These are phyloP conservation scores for Anisogramma anomala DNA, from an alignment of 2,329 filamentous ascomycete species.

Conservation along the genomic window DNA sequence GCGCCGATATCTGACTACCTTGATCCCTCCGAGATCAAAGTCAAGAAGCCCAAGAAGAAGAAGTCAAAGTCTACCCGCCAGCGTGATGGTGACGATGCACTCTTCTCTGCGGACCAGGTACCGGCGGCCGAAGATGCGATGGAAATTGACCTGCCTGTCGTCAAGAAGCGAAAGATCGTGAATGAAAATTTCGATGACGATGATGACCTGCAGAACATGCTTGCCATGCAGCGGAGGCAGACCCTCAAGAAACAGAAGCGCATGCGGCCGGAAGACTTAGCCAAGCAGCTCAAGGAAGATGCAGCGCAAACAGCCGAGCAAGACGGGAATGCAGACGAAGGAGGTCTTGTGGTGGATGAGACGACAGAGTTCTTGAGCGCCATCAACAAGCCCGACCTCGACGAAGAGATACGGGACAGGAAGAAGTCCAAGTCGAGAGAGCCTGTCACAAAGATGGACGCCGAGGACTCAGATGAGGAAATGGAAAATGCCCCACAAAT, in stretches of 20 bases:
- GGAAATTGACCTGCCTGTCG: constrained; percentile 53
- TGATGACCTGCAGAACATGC: constrained; percentile 77
- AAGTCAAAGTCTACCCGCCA: constrained; percentile 67
- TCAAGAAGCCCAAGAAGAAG: constrained; percentile 90
- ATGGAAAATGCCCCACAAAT: constrained; percentile 40
- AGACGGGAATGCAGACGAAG: constrained; percentile 28
- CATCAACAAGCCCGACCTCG: constrained; percentile 55
- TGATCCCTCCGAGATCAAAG: constrained; percentile 74
- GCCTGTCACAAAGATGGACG: constrained; percentile 33
- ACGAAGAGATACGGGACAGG: constrained; percentile 41
- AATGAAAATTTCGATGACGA: constrained; percentile 73
- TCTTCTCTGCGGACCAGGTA: constrained; percentile 34
- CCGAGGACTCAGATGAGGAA: constrained; percentile 32
- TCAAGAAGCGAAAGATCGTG: constrained; percentile 52
- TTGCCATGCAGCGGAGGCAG: constrained; percentile 70
- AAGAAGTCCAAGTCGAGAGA: constrained; percentile 30
- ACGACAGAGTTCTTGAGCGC: constrained; percentile 90
- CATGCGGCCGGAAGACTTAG: constrained; percentile 74
- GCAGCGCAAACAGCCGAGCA: constrained; percentile 41
- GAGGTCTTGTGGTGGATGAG: constrained; percentile 83
- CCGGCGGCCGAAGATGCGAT: constrained; percentile 43
- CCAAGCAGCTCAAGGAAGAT: constrained; percentile 62
- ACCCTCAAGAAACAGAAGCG: constrained; percentile 90
- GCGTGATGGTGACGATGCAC: constrained; percentile 51
- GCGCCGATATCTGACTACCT: constrained; percentile 75